phyloP scores from a whole-genome alignment of 2,329 filamentous ascomycete species.

The Dendrostoma leiphaemia region DNA sequence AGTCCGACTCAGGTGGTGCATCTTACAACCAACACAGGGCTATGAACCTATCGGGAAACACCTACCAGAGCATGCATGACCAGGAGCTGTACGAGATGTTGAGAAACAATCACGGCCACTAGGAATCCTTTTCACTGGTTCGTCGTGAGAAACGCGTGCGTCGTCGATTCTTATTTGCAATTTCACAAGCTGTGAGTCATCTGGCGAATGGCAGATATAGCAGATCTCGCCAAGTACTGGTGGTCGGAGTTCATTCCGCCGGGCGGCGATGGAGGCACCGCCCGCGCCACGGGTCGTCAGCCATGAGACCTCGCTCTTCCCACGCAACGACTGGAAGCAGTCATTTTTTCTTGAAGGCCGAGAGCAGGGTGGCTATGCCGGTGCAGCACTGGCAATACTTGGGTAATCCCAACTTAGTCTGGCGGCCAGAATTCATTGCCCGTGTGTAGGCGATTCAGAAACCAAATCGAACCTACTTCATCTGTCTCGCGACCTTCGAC shows the following conservation, averaged over 20 bases:
- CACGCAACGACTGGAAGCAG: no score
- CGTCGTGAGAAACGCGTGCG: not conserved
- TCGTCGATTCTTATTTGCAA: not conserved
- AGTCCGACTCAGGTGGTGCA: not conserved
- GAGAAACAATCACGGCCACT: constrained; percentile 11
- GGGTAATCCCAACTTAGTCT: no score
- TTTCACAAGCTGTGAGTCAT: not conserved
- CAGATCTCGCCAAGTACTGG: not conserved
- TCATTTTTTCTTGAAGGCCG: no score
- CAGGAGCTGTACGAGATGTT: constrained; percentile 27
- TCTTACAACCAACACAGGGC: constrained; percentile 22
- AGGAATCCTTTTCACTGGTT: not conserved
- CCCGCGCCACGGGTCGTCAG: no score
- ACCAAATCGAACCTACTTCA: no score
- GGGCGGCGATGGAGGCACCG: not conserved
- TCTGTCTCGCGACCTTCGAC: no score
- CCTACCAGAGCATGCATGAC: constrained; percentile 25
- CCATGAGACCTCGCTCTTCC: no score
- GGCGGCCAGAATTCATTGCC: no score
- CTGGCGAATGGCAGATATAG: not conserved
- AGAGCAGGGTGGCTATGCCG: no score
- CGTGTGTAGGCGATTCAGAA: no score
- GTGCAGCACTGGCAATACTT: no score
- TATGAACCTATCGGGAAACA: constrained; percentile 26
- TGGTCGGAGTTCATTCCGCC: not conserved